Percentiles rank a stretch among this genome's conserved stretches.
Conservation (phyloP, 2,329 filamentous ascomycete genomes). For the Berkeleyomyces rouxiae region DNA sequence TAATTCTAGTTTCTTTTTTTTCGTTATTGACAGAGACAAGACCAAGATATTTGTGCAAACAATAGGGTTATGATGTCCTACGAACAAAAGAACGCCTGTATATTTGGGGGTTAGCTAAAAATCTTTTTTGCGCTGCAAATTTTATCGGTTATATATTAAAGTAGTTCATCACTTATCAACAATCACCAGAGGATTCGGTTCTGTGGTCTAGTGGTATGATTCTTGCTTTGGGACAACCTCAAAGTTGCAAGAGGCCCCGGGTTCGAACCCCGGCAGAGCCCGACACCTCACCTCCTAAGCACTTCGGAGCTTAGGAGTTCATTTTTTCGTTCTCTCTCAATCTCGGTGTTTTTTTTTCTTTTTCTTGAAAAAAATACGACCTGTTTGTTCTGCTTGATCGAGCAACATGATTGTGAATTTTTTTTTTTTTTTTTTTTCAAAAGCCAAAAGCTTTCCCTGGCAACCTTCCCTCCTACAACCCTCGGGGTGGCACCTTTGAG, state of each 20-base stretch:
- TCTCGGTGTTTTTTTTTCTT: not conserved
- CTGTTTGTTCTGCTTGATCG: not conserved
- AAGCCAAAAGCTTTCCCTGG: too few species aligned
- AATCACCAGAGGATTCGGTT: not conserved
- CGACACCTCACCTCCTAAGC: not conserved
- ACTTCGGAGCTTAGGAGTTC: not conserved
- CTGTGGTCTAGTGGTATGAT: slow-evolving; percentile 13
- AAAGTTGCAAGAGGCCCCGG: slow-evolving; percentile 13
- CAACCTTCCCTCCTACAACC: too few species aligned
- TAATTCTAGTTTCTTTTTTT: too few species aligned
- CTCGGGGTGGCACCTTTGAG: too few species aligned
- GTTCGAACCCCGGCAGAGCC: slow-evolving; percentile 13
- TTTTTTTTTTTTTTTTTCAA: not conserved
- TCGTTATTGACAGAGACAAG: too few species aligned
- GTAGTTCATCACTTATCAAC: too few species aligned
- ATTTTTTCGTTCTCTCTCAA: not conserved
- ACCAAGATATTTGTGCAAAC: too few species aligned
- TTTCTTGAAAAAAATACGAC: not conserved
- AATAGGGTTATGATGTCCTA: too few species aligned
- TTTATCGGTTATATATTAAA: too few species aligned
- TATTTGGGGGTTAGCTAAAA: too few species aligned
- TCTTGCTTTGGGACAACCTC: slow-evolving; percentile 11
- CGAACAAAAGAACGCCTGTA: too few species aligned
- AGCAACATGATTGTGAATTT: not conserved
- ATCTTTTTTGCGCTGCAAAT: too few species aligned